Base-by-base conservation (phyloP, 2,329 filamentous ascomycete genomes). In the Claviceps arundinis region DNA sequence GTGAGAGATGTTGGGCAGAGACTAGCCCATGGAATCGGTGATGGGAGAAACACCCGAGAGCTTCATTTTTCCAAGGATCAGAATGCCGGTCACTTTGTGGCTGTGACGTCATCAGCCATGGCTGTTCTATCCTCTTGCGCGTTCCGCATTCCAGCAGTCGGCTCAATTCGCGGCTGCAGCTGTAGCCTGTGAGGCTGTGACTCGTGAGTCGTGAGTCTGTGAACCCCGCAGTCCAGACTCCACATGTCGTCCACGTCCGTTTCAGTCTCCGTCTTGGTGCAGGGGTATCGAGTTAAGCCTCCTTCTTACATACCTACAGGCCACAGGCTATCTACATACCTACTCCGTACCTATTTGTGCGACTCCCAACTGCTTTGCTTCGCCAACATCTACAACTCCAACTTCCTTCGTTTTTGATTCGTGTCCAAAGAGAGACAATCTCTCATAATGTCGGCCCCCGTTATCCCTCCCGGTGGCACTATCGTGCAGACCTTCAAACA, bases 401-500 rank as follows among this genome's bases (percentile, higher is more conserved):
- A 34, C 30, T 11, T 34, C 9, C 30, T 34, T 34, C 30, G 30
- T 11, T 34, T 11, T 11, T 4, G 30, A 34, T 40, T 40, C 16
- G 14, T n/a, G 14, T 42, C 17, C n/a, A n/a, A 42, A 24, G 19
- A 42, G 14, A 38, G 6, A 16, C 14, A 17, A 40, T n/a, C 1
- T 8, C 54, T 57, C 61, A 73, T 62, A 63, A 82, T 83, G 78
- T 73, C 78, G 57, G 63, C 73, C 60, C 63, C 66, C 55, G 63
- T 68, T 49, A 72, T 77, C 59, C 81, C 84, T 52, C 70, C 79
- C 48, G 84, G 81, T 58, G 78, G 79, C 62, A 95, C 89, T 62
- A 89, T 90, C 74, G 85, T 97, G 71, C 82, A 94, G 66, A 87
- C 83, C 61, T 77, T 94, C 70, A 86, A 87, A 74, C 78, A 78